Conservation (phyloP, 345 rosid species). For the Lumnitzera racemosa region DNA sequence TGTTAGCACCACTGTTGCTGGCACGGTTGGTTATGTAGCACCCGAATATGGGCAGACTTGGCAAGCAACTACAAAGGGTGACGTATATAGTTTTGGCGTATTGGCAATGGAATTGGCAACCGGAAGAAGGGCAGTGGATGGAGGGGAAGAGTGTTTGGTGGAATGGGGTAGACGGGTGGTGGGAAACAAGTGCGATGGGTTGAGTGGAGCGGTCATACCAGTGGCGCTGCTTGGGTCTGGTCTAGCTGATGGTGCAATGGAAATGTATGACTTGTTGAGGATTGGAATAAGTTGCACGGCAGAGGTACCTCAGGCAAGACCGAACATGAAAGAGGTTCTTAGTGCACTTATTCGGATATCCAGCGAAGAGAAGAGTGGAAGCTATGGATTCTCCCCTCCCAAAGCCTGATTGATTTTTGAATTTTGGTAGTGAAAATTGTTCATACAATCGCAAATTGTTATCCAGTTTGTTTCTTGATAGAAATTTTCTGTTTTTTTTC, state of each 20-base stretch:
- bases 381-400: constrained; percentile 26
- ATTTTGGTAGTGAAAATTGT: too few species aligned
- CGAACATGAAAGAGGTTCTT: constrained; percentile 86
- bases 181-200: constrained; percentile 24
- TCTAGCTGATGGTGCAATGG: constrained; percentile 52
- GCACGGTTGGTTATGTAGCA: constrained; percentile 88
- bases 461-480: not conserved
- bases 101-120: constrained; percentile 85
- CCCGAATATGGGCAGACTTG: constrained; percentile 96
- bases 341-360: constrained; percentile 46
- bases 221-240: constrained; percentile 55
- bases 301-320: constrained; percentile 74
- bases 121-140: constrained; percentile 78
- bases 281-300: constrained; percentile 67
- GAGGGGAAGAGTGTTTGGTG: constrained; percentile 85
- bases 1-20: constrained; percentile 88
- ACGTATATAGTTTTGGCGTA: constrained; percentile 89
- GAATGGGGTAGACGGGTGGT: constrained; percentile 78
- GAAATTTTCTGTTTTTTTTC: not conserved
- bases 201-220: constrained; percentile 28
- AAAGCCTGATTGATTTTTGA: constrained; percentile 3
- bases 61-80: constrained; percentile 91
- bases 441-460: not conserved
- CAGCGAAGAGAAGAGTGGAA: constrained; percentile 22
- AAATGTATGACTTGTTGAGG: constrained; percentile 53